Conservation (phyloP, 2,329 filamentous ascomycete genomes). For the Aspergillus sojae region DNA sequence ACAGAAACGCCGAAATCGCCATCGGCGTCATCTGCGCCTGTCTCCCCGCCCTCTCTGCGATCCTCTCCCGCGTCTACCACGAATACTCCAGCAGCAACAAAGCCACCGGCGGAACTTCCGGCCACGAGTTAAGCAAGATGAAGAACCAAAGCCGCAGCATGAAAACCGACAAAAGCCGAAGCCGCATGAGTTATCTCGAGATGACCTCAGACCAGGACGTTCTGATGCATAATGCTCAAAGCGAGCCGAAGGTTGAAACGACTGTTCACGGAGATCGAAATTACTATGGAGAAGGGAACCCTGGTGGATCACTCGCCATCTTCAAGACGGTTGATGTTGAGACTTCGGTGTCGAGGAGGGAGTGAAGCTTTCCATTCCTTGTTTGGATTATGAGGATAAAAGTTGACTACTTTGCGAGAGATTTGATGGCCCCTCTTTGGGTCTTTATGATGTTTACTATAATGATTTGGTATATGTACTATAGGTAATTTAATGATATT, state of each 20-base stretch:
- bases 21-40: conserved; percentile 46
- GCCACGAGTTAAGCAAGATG: conserved; percentile 26
- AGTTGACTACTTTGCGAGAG: neutral
- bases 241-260: conserved; percentile 32
- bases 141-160: conserved; percentile 17
- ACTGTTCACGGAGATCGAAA: conserved; percentile 23
- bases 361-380: neutral
- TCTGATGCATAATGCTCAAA: conserved; percentile 29
- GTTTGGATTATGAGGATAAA: neutral
- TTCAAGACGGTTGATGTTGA: conserved; percentile 34
- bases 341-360: conserved; percentile 19
- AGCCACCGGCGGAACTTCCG: conserved; percentile 18
- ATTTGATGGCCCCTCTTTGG: neutral
- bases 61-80: conserved; percentile 36
- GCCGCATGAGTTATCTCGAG: conserved; percentile 21
- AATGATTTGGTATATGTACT: neutral
- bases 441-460: neutral
- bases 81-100: conserved; percentile 31
- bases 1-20: conserved; percentile 43
- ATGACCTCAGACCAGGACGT: conserved; percentile 29
- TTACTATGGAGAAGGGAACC: neutral
- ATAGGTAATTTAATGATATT: neutral
- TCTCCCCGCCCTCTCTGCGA: conserved; percentile 41
- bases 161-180: conserved; percentile 20
- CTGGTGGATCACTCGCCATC: conserved; percentile 21